Conservation (phyloP, 768 basidiomycete genomes). For the Tulasnella sp. region DNA sequence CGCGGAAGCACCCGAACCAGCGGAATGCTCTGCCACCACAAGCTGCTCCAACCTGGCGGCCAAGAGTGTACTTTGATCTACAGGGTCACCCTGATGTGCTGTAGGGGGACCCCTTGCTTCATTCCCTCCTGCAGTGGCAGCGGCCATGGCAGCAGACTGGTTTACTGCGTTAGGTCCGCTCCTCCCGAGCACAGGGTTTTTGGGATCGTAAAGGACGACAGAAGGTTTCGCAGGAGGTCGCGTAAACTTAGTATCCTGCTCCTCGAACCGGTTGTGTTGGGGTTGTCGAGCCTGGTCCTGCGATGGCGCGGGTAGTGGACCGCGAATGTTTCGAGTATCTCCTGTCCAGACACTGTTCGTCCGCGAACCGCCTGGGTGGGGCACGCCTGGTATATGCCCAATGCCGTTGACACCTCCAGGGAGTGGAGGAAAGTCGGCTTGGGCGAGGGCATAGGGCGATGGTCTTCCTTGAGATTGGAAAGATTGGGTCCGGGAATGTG, state of each 20-base stretch:
- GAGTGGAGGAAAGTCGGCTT: constrained; percentile 24
- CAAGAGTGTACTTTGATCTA: not conserved
- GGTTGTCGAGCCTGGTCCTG: not conserved
- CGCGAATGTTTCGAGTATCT: not conserved
- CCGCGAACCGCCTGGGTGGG: not conserved
- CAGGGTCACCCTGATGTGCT: not conserved
- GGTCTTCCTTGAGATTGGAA: constrained; percentile 18
- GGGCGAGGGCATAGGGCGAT: constrained; percentile 1
- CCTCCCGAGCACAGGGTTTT: not conserved
- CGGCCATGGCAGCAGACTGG: not conserved
- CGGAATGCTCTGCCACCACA: not conserved
- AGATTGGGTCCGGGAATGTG: constrained; percentile 21
- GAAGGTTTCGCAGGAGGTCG: constrained; percentile 7
- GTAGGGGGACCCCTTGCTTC: not conserved
- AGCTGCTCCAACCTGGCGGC: not conserved
- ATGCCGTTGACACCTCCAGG: not conserved
- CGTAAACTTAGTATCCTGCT: not conserved
- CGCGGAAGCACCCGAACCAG: not conserved
- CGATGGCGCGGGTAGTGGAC: not conserved
- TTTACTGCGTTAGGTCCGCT: not conserved
- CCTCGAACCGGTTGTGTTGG: not conserved
- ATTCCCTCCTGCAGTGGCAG: not conserved
- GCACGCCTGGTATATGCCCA: not conserved
- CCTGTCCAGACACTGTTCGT: constrained; percentile 14
- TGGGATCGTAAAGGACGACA: constrained; percentile 1